phyloP scores from a whole-genome alignment of 345 rosid genomes.

The Eutrema heterophyllum region DNA sequence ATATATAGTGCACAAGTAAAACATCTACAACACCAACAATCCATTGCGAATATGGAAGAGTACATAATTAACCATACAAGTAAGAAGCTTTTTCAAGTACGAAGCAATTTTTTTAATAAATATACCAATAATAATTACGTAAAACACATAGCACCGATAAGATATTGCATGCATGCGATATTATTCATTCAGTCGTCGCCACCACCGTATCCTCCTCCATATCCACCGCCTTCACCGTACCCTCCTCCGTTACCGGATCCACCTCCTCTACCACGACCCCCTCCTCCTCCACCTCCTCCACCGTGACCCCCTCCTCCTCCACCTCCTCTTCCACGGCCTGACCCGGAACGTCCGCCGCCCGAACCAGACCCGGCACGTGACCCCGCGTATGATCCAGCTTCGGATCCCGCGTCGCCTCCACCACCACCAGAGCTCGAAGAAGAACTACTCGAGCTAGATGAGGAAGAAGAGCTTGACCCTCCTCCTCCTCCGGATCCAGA shows the following conservation, averaged over 20 bases:
- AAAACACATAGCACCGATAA: background rate
- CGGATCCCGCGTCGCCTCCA: slow-evolving; percentile 48
- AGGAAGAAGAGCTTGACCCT: slow-evolving; percentile 44
- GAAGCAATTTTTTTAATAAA: too few species aligned
- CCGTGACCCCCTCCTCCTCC: slow-evolving; percentile 27
- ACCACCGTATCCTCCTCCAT: slow-evolving; percentile 31
- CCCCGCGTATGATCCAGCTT: slow-evolving; percentile 70
- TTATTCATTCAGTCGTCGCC: slow-evolving; percentile 21
- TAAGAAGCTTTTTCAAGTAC: background rate
- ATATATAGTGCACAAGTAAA: slow-evolving; percentile 5
- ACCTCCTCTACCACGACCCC: slow-evolving; percentile 25
- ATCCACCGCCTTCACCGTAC: slow-evolving; percentile 31
- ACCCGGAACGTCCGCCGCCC: slow-evolving; percentile 37
- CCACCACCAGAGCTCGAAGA: slow-evolving; percentile 49
- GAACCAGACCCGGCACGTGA: slow-evolving; percentile 55
- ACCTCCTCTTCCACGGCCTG: slow-evolving; percentile 19
- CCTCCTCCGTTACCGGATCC: slow-evolving; percentile 32
- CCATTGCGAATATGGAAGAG: slow-evolving; percentile 3
- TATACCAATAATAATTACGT: background rate
- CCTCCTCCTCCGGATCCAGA: slow-evolving; percentile 52
- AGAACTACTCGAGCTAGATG: slow-evolving; percentile 47
- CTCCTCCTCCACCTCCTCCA: slow-evolving; percentile 32
- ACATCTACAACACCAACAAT: slow-evolving; percentile 9
- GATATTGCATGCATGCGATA: slow-evolving; percentile 16
- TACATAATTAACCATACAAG: slow-evolving; percentile 7